Base-by-base conservation (phyloP, 2,329 filamentous ascomycete species). In the Diaporthe capsici region DNA sequence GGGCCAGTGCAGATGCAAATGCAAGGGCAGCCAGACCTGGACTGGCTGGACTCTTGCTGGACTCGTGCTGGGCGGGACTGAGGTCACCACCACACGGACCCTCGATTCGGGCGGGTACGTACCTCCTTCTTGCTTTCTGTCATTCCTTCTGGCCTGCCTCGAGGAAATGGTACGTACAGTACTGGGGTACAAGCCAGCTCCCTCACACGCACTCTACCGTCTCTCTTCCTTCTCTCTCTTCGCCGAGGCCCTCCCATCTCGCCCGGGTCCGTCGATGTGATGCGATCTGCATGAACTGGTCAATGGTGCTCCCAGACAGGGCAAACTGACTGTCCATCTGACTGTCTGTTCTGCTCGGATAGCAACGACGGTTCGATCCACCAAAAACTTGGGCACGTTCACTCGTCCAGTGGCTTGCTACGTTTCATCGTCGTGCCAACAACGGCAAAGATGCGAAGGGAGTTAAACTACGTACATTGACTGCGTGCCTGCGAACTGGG, bases 1-100 rank as follows among this genome's bases (percentile, higher is more conserved):
- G 61, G 63, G 63, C 63, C 63, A 68, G 44, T 68, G 63, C 63
- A 68, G 63, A 34, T 39, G 47, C 65, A 68, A 31, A 68, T 68
- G 65, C 65, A 68, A 68, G 65, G 49, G 65, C 65, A 55, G 49
- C 65, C 65, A 70, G 49, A 70, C 65, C 65, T 70, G 65, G 65
- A 68, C 65, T 68, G 65, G 65, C 34, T n/a, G 63, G 22, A 22
- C 9, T 28, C 25, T 9, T 34, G 31, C 44, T 51, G 44, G 44
- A 6, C 22, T 22, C n/a, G n/a, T 28, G 39, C 31, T 58, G 31
- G 17, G 17, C 61, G 34, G 31, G 63, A 53, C 47, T 53, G 65
- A 68, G 65, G 65, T 68, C 65, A 70, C 65, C 63, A 67, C 63
- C 65, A 70, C 65, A 55, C 65, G 49, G 65, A n/a, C 49, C 49